Evolutionary conservation across 2,329 filamentous ascomycete species (phyloP), one percentile per base, ranked within the genome.

Genomic region (Arthroderma sp.): DNA sequence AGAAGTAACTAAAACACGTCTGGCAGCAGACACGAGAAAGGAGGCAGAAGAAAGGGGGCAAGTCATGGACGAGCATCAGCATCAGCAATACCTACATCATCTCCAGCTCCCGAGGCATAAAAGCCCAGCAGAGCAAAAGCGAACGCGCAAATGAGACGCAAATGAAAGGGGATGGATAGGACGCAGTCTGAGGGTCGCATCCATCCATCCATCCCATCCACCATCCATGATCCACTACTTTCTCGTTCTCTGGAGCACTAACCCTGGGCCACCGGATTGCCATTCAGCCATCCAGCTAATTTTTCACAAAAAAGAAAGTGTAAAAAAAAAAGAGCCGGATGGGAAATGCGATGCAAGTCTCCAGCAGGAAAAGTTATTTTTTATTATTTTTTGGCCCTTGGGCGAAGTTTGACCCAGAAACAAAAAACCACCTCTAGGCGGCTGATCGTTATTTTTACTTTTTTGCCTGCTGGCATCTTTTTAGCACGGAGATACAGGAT

Each of bases 391-490:
- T 51, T 33, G n/a, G 47, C 47, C n/a, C 47, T 51, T 51, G 47
- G 47, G 25, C 25, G 47, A 51, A 51, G 47, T 51, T 51, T 51
- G 47, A 25, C 47, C 47, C 47, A 15, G 47, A 51, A 51, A 51
- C 47, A 51, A 51, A 51, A 51, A 49, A 19, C 19, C 19, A 51
- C 47, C 47, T 51, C 47, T 51, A 17, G 47, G 47, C 47, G 47
- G 47, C 47, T 51, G 47, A 51, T 51, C 47, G 47, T 51, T 51
- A 33, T 51, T 51, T 51, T 51, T 51, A 51, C 47, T 51, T 51
- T 47, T 51, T 51, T 43, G 1, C 9, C 47, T 51, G 47, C 47
- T 51, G 47, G 47, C 47, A 33, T 31, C 47, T 31, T 19, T 43
- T 23, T 11, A 35, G 47, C 47, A 47, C 41, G 28, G 47, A 51